Conservation (phyloP, 139 green algal species). For the Chlorella sp. region DNA sequence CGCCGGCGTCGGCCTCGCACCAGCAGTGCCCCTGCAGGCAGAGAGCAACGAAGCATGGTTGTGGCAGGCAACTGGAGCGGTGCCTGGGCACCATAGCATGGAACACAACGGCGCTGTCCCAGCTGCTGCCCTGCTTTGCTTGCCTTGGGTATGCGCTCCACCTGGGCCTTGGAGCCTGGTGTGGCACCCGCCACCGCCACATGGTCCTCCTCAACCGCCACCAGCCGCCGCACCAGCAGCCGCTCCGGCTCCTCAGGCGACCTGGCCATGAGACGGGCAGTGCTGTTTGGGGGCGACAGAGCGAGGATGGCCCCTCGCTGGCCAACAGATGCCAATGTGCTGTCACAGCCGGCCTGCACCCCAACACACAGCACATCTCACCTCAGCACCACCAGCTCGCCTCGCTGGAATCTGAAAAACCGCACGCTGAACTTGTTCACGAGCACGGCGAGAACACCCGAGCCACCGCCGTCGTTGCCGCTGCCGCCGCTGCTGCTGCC, state of each 20-base stretch:
- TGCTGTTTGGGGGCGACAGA: neutral
- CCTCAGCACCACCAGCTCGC: constrained; percentile 61
- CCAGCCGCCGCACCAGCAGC: constrained; percentile 80
- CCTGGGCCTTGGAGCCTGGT: constrained; percentile 1
- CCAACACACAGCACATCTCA: neutral
- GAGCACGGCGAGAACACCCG: constrained; percentile 36
- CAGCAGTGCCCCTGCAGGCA: constrained; percentile 80
- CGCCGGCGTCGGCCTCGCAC: constrained; percentile 84
- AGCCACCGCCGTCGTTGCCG: neutral
- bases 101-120: too few relatives aligned
- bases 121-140: too few relatives aligned
- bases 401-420: constrained; percentile 61
- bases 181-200: constrained; percentile 56
- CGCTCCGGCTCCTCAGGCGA: constrained; percentile 71
- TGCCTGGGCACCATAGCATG: too few relatives aligned
- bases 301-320: too few relatives aligned
- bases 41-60: too few relatives aligned
- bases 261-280: constrained; percentile 34
- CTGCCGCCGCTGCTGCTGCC: neutral
- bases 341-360: neutral
- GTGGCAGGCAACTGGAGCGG: neutral
- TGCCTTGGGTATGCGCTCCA: constrained; percentile 52
- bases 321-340: too few relatives aligned
- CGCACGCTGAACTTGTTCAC: constrained; percentile 72
- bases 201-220: constrained; percentile 84